A percentile compares a stretch with the other conserved stretches of the same genome.
These are phyloP conservation scores for Euptelea pleiosperma DNA, from an alignment of 164 flowering plant genomes.

Conservation along the genomic window DNA sequence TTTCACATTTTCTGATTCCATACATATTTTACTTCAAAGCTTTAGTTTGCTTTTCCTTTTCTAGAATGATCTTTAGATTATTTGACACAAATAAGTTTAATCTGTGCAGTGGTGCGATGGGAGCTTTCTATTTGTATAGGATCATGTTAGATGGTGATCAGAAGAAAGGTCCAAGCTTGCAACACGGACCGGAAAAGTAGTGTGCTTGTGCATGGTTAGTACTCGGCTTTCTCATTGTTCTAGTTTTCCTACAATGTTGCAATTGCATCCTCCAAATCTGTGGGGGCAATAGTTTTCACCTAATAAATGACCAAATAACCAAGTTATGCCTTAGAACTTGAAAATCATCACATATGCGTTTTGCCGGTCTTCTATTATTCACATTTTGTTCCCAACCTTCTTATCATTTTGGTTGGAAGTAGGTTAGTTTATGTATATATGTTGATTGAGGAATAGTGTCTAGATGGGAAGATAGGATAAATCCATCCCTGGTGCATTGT, in stretches of 20 bases:
- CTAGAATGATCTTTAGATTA: too few species aligned
- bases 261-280: too few species aligned
- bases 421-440: too few species aligned
- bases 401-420: not conserved
- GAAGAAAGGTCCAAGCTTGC: slow-evolving; percentile 30
- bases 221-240: too few species aligned
- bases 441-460: too few species aligned
- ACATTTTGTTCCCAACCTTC: not conserved
- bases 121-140: slow-evolving; percentile 52
- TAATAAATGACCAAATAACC: not conserved
- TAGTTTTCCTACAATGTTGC: too few species aligned
- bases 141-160: slow-evolving; percentile 30
- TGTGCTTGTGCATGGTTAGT: slow-evolving; percentile 24
- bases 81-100: not conserved
- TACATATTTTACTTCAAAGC: too few species aligned
- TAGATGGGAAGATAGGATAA: too few species aligned
- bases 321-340: not conserved
- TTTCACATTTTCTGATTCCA: too few species aligned
- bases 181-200: slow-evolving; percentile 33
- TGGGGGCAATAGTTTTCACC: too few species aligned
- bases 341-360: not conserved
- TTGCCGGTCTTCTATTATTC: not conserved
- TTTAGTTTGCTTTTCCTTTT: too few species aligned
- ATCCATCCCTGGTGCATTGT: too few species aligned
- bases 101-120: slow-evolving; percentile 60